Percentiles rank a stretch among this genome's conserved stretches.
phyloP scores from a whole-genome alignment of 2,329 filamentous ascomycete species.

The Nothophoma quercina region DNA sequence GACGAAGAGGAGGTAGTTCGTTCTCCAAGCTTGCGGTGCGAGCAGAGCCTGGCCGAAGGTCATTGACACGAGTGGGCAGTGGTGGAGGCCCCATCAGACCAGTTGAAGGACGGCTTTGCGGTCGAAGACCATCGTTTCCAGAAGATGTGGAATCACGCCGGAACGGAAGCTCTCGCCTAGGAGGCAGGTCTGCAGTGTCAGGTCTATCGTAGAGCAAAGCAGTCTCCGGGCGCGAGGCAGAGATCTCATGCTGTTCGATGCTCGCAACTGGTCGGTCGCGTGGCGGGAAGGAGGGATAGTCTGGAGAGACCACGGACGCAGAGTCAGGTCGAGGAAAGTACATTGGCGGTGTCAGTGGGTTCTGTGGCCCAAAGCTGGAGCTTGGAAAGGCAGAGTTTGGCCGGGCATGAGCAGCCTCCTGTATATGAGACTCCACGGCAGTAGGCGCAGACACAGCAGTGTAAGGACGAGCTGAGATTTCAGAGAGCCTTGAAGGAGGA shows the following conservation, averaged over 20 bases:
- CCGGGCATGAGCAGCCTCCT: constrained; percentile 20
- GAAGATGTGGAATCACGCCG: constrained; percentile 42
- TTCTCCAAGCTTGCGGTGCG: constrained; percentile 21
- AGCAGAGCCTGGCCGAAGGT: constrained; percentile 30
- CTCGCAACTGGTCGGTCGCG: constrained; percentile 5
- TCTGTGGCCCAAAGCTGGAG: constrained; percentile 1
- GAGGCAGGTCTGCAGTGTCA: constrained; percentile 39
- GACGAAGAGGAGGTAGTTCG: constrained; percentile 48
- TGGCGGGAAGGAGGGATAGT: constrained; percentile 1
- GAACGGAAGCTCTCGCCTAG: constrained; percentile 52
- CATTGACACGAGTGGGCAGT: constrained; percentile 33
- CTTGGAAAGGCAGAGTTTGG: constrained; percentile 29
- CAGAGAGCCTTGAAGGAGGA: constrained; percentile 36
- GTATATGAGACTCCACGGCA: constrained; percentile 12
- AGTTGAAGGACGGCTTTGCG: constrained; percentile 35
- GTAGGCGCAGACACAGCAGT: constrained; percentile 28
- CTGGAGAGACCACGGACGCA: constrained; percentile 11
- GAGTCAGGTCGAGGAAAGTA: constrained; percentile 38
- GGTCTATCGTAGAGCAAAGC: constrained; percentile 27
- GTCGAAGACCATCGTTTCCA: constrained; percentile 30
- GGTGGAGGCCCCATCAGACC: constrained; percentile 43
- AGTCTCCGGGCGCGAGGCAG: constrained; percentile 26
- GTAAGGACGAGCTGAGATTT: constrained; percentile 34
- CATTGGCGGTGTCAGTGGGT: constrained; percentile 35
- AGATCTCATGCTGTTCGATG: constrained; percentile 12